phyloP scores from a whole-genome alignment of 805 yeast species.

The Limtongia smithiae region DNA sequence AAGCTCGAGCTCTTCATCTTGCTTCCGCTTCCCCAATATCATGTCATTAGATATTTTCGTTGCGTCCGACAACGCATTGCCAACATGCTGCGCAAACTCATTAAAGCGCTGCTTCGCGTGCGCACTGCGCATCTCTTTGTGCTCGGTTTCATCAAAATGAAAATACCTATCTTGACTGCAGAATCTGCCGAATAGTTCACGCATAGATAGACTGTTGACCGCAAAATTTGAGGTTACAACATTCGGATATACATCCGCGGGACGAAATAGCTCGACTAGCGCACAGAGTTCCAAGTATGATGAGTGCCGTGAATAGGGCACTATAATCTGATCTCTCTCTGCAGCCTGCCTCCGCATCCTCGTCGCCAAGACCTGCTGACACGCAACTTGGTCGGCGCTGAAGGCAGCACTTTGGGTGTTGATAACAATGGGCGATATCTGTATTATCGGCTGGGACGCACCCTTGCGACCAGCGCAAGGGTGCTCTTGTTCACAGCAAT shows the following conservation, averaged over 20 bases:
- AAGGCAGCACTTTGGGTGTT: no score
- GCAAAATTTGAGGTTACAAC: slow-evolving; percentile 37
- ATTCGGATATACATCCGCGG: slow-evolving; percentile 46
- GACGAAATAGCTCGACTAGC: slow-evolving; percentile 40
- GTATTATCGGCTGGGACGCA: neutral
- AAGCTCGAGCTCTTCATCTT: no score
- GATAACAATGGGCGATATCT: slow-evolving; percentile 32
- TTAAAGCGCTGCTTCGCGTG: neutral
- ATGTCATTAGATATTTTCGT: no score
- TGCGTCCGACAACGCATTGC: no score
- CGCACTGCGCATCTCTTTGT: neutral
- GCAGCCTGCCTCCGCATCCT: slow-evolving; percentile 35
- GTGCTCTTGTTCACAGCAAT: slow-evolving; percentile 25
- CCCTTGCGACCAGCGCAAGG: slow-evolving; percentile 23
- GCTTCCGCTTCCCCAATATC: no score
- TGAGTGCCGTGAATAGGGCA: slow-evolving; percentile 48
- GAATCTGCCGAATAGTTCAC: slow-evolving; percentile 42
- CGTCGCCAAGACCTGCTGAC: slow-evolving; percentile 18
- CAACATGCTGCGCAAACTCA: no score
- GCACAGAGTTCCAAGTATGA: slow-evolving; percentile 43
- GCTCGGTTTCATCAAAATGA: slow-evolving; percentile 28
- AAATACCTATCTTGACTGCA: slow-evolving; percentile 31
- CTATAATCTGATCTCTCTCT: slow-evolving; percentile 39
- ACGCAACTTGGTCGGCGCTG: no score
- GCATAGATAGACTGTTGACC: slow-evolving; percentile 44